Evolutionary conservation across 2,329 filamentous ascomycete species (phyloP), one percentile per base, ranked within the genome.

Genomic region (Onygena corvina): DNA sequence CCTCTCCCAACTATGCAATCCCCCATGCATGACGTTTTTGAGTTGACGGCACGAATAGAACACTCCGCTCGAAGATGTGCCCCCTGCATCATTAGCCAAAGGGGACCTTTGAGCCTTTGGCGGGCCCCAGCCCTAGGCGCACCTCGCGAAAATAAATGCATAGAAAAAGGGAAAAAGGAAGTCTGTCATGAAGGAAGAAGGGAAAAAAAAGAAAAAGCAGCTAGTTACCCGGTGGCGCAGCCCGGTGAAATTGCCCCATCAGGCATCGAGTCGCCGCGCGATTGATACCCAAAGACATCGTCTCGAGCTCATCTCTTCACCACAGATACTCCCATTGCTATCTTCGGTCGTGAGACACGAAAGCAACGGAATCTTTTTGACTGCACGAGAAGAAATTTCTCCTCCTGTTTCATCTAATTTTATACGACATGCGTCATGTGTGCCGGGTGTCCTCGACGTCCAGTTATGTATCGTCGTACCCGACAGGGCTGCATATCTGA

Each of bases 401-500:
- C 16, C n/a, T 23, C 36, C 18, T 27, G 36, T 42, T 42, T 42
- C 36, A 42, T 42, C 34, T 18, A 7, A 7, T n/a, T n/a, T n/a
- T 42, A 8, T 25, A 12, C 21, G 36, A 14, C 21, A 16, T 42
- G 36, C 21, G 36, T 27, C n/a, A n/a, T 27, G 21, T 21, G 21
- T 42, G 8, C 9, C 12, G 11, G 21, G 36, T 23, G 36, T n/a
- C 36, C 36, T 42, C 36, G n/a, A 21, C 11, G 36, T 42, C 36
- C 18, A 42, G 36, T 42, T 42, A 42, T 23, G 21, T 42, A 42
- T 31, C 29, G n/a, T 11, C 8, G 9, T 11, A 3, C 36, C 36
- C 36, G 21, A 21, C 36, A 42, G 36, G 36, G 36, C 36, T 42
- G 36, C 36, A 42, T 42, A 42, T 42, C 14, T 3, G n/a, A 3